Base-by-base conservation (phyloP, 2,329 filamentous ascomycete genomes). In the Cladosporium phlei region DNA sequence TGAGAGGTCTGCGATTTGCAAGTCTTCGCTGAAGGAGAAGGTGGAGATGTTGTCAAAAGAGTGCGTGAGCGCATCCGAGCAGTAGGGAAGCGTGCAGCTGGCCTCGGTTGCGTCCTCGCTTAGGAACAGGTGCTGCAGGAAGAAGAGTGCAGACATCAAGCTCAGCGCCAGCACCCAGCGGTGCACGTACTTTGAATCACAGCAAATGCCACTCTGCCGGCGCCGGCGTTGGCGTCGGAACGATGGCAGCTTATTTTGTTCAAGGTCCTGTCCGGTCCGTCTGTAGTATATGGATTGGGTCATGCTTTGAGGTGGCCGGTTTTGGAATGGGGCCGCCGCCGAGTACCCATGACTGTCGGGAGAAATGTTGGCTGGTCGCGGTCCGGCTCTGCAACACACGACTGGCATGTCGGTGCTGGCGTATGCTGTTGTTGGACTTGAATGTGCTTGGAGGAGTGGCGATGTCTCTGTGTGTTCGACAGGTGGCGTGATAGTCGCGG, bases 11-110 rank as follows among this genome's bases (percentile, higher is more conserved):
- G 20, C 9, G 43, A 47, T 39, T n/a, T 58, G 53, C 19, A 62
- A 55, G 5, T 55, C 34, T 40, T 65, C 61, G 3, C 53, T 29
- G 38, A 63, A 52, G 4, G 52, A 50, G 48, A 63, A 63, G 29
- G 56, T 52, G 1, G 24, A 22, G 8, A 43, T 14, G 10, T 32
- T 24, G 19, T 28, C 17, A 17, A 48, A 48, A 1, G 24, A 39
- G 12, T 28, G 37, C 10, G 24, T 32, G 28, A 27, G 17, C 6
- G 12, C 21, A 8, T 34, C 14, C 16, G 39, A 22, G 12, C 39
- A 43, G 39, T 30, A 21, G 10, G 42, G 42, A 5, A 29, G 11
- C 3, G 14, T 11, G 4, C 10, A 24, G 35, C 35, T 24, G 5
- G 35, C 12, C 6, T 22, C 25, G 20, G 11, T 33, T 6, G 21